Conservation (phyloP, 805 yeast species). For the Saturnispora serradocipensis region DNA sequence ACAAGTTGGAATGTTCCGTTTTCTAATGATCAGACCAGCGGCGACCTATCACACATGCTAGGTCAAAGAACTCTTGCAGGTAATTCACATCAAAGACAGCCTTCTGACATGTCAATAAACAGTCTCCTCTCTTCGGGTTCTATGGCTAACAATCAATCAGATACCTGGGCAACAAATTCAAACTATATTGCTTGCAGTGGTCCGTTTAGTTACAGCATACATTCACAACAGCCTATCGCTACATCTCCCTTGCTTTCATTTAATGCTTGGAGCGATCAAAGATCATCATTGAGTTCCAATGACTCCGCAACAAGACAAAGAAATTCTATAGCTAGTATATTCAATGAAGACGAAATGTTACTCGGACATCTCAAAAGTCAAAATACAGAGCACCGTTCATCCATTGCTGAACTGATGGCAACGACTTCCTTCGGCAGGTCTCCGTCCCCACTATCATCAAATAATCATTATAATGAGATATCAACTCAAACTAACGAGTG, state of each 20-base stretch:
- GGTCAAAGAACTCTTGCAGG: slow-evolving; percentile 3
- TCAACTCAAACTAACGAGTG: not conserved
- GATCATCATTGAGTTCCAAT: slow-evolving; percentile 1
- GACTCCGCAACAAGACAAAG: not conserved
- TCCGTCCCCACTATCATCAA: not conserved
- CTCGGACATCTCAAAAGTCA: not conserved
- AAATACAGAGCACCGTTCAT: not conserved
- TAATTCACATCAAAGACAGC: slow-evolving; percentile 2
- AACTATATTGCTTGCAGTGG: not conserved
- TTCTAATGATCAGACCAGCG: not conserved
- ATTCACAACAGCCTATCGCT: not conserved
- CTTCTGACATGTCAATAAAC: slow-evolving; percentile 3
- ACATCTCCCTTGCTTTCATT: not conserved
- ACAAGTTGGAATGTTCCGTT: not conserved
- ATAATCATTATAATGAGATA: not conserved
- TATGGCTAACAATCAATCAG: not conserved
- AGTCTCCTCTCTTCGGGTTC: not conserved
- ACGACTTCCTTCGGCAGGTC: not conserved
- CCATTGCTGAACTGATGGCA: not conserved
- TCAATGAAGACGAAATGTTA: not conserved
- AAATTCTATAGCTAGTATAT: not conserved
- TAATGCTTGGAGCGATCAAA: not conserved
- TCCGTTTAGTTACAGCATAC: not conserved
- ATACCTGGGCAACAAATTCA: not conserved
- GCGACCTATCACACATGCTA: not conserved